Conservation (phyloP, 441 rosid genomes). For the Jatropha multifida region DNA sequence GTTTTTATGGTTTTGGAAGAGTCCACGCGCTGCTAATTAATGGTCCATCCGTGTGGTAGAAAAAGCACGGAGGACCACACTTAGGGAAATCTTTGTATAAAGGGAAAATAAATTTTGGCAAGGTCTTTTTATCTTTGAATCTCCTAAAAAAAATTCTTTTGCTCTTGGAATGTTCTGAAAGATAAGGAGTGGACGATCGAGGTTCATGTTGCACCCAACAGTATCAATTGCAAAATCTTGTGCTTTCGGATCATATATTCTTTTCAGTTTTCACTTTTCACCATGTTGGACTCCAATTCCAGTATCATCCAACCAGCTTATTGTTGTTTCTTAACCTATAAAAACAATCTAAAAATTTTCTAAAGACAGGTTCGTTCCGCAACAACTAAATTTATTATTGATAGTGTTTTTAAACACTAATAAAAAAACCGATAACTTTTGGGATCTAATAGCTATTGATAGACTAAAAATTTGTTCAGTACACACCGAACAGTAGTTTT, state of each 20-base stretch:
- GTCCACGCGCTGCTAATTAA: slow-evolving; percentile 6
- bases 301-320: no score
- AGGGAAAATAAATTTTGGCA: not conserved
- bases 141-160: slow-evolving; percentile 5
- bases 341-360: no score
- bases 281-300: slow-evolving; percentile 16
- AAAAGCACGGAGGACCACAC: slow-evolving; percentile 31
- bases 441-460: no score
- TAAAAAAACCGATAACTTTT: no score
- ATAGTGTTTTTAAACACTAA: no score
- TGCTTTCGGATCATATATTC: slow-evolving; percentile 13
- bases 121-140: slow-evolving; percentile 15
- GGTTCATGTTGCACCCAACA: slow-evolving; percentile 8
- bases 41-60: slow-evolving; percentile 2
- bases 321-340: no score
- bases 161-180: slow-evolving; percentile 29
- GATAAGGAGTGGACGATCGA: slow-evolving; percentile 31
- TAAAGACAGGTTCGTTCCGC: not conserved
- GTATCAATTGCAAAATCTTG: not conserved
- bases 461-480: no score
- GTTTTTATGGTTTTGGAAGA: slow-evolving; percentile 15
- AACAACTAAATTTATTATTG: no score
- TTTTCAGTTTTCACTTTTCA: not conserved
- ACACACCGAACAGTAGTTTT: no score
- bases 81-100: slow-evolving; percentile 27